Evolutionary conservation across 23 red algal genomes (phyloP).

Genomic region (Gracilaria caudata): DNA sequence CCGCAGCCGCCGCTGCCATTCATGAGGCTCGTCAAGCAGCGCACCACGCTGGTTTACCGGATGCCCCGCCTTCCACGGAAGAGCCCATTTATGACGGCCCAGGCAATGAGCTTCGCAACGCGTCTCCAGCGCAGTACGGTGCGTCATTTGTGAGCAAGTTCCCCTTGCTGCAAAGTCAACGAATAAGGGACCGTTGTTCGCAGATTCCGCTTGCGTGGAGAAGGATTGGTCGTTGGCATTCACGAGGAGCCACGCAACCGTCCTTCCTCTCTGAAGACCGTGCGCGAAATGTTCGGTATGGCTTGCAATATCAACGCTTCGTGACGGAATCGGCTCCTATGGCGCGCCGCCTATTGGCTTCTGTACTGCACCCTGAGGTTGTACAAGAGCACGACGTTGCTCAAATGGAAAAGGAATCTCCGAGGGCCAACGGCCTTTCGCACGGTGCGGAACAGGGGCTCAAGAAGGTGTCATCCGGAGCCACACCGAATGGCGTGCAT

Average conservation of each 20-base stretch:
- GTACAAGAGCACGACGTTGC: slow-evolving; percentile 55
- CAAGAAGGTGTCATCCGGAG: neutral
- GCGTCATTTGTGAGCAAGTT: neutral
- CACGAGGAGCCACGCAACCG: slow-evolving; percentile 33
- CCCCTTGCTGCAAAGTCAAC: slow-evolving; percentile 7
- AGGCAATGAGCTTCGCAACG: slow-evolving; percentile 19
- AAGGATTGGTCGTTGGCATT: slow-evolving; percentile 46
- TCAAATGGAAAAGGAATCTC: neutral
- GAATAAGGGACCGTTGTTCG: slow-evolving; percentile 25
- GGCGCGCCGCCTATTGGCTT: slow-evolving; percentile 53
- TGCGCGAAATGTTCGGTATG: slow-evolving; percentile 46
- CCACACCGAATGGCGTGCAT: slow-evolving; percentile 4
- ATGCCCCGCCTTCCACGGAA: slow-evolving; percentile 8
- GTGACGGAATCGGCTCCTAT: slow-evolving; percentile 37
- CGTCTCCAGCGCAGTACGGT: neutral
- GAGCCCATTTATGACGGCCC: slow-evolving; percentile 48
- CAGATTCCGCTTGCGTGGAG: slow-evolving; percentile 51
- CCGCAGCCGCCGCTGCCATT: slow-evolving; percentile 32
- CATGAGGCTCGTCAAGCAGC: slow-evolving; percentile 33
- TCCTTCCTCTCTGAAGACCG: slow-evolving; percentile 35
- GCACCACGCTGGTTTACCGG: slow-evolving; percentile 25
- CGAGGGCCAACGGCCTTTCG: neutral
- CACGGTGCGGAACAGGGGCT: neutral
- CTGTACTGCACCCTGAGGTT: slow-evolving; percentile 45
- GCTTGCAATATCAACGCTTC: slow-evolving; percentile 38